Evolutionary conservation across 2,329 filamentous ascomycete genomes (phyloP).

Genomic region (Pseudophaeomoniella oleicola): DNA sequence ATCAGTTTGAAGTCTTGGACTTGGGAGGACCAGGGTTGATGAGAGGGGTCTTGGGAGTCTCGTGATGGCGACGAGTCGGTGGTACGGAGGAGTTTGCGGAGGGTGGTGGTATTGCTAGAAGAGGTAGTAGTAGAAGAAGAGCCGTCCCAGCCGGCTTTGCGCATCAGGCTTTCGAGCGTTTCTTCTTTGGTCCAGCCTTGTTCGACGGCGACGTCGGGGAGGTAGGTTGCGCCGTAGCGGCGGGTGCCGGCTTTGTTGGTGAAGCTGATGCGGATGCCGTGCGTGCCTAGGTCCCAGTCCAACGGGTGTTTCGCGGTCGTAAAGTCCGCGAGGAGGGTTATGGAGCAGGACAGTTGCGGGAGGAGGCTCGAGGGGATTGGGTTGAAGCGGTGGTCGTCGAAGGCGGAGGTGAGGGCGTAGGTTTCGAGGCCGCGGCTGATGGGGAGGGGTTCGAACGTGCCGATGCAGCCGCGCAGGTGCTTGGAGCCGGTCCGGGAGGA

Average conservation of each 20-base stretch:
- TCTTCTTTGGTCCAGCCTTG: slow-evolving; percentile 95
- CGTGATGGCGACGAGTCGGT: slow-evolving; percentile 18
- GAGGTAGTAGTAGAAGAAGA: slow-evolving; percentile 13
- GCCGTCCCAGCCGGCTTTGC: slow-evolving; percentile 86
- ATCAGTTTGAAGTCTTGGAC: slow-evolving; percentile 61
- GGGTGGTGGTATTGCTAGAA: slow-evolving; percentile 4
- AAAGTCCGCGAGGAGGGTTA: slow-evolving; percentile 78
- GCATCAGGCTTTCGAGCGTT: slow-evolving; percentile 75
- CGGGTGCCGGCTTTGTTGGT: slow-evolving; percentile 44
- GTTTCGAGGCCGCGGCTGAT: slow-evolving; percentile 58
- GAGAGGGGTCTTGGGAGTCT: slow-evolving; percentile 3
- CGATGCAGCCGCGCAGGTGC: slow-evolving; percentile 81
- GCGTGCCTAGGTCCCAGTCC: slow-evolving; percentile 76
- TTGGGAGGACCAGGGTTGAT: slow-evolving; percentile 4
- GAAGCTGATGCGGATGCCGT: slow-evolving; percentile 81
- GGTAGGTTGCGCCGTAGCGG: slow-evolving; percentile 72
- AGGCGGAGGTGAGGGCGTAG: slow-evolving; percentile 71
- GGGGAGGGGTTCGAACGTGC: slow-evolving; percentile 71
- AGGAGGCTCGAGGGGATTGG: slow-evolving; percentile 39
- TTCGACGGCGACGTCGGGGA: slow-evolving; percentile 81
- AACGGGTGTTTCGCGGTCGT: slow-evolving; percentile 57
- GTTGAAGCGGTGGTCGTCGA: slow-evolving; percentile 47
- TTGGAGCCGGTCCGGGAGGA: slow-evolving; percentile 34
- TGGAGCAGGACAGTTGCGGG: slow-evolving; percentile 36
- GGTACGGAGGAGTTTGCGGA: slow-evolving; percentile 22